Percentiles rank a stretch among this genome's conserved stretches.
These are phyloP conservation scores for Salix brachista DNA, from an alignment of 345 rosid genomes.

Conservation along the genomic window DNA sequence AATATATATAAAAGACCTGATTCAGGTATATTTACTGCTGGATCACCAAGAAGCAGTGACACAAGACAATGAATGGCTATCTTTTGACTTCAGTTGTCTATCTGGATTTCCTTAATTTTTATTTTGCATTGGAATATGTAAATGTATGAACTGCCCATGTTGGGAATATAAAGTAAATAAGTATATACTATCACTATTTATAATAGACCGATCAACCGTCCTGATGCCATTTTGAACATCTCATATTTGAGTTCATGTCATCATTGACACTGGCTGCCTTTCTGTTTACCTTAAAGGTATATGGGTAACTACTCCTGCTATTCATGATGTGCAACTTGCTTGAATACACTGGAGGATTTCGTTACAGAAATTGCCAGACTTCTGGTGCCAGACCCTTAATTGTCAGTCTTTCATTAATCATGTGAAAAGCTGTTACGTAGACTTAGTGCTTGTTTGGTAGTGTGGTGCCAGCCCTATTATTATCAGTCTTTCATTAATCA, in stretches of 20 bases:
- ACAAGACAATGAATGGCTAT: not conserved
- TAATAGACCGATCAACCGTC: not conserved
- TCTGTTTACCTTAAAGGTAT: not conserved
- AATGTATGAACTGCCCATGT: not conserved
- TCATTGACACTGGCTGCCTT: not conserved
- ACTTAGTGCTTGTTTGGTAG: too few relatives aligned
- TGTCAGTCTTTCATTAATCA: not conserved
- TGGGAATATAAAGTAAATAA: not conserved
- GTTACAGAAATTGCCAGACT: not conserved
- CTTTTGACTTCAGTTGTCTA: not conserved
- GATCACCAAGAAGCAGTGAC: not conserved
- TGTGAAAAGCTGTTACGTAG: not conserved
- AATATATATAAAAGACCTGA: not conserved
- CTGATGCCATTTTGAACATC: not conserved
- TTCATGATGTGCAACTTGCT: not conserved
- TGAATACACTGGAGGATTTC: not conserved
- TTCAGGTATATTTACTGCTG: not conserved
- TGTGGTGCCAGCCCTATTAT: not conserved
- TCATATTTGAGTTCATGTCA: not conserved
- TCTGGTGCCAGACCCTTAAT: not conserved
- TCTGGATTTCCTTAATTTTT: not conserved
- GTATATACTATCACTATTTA: not conserved
- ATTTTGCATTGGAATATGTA: not conserved
- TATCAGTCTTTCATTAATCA: not conserved
- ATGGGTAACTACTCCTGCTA: too few relatives aligned